phyloP scores from a whole-genome alignment of 2,329 filamentous ascomycete genomes.

The Aspergillus pseudoviridinutans region DNA sequence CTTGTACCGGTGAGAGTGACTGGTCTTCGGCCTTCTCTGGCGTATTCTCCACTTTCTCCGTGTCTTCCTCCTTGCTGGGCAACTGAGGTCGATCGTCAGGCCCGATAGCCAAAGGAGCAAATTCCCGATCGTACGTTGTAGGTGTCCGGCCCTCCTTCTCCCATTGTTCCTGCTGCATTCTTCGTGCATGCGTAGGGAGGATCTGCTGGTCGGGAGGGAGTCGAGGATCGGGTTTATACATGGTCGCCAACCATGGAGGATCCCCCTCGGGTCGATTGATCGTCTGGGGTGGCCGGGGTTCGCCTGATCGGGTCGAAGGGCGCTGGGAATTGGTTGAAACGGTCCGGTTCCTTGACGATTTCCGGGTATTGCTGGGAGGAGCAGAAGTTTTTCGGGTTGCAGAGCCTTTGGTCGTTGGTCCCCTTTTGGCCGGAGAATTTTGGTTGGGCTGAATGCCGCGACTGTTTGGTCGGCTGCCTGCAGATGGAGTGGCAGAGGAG shows the following conservation, averaged over 20 bases:
- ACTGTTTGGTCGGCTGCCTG: constrained; percentile 29
- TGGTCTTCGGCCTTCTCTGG: constrained; percentile 3
- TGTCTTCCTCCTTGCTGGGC: constrained; percentile 7
- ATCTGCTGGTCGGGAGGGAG: constrained; percentile 94
- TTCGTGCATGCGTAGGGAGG: constrained; percentile 85
- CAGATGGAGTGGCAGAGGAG: constrained; percentile 23
- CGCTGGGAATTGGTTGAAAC: constrained; percentile 41
- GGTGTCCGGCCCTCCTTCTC: constrained; percentile 86
- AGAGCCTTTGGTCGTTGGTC: constrained; percentile 18
- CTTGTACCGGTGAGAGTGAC: constrained; percentile 9
- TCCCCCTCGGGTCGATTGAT: constrained; percentile 81
- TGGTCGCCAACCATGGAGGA: constrained; percentile 88
- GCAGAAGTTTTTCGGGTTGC: constrained; percentile 37
- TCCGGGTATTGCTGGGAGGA: constrained; percentile 34
- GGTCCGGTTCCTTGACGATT: constrained; percentile 33
- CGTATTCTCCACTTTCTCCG: constrained; percentile 8
- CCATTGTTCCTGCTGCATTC: constrained; percentile 92
- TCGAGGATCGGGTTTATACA: constrained; percentile 93
- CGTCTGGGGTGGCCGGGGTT: constrained; percentile 50
- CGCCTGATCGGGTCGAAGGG: constrained; percentile 60
- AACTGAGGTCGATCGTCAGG: constrained; percentile 29
- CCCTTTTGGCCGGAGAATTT: constrained; percentile 30
- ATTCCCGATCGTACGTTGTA: constrained; percentile 79
- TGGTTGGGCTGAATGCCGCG: constrained; percentile 25
- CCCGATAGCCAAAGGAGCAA: constrained; percentile 66